Evolutionary conservation across 2,329 filamentous ascomycete genomes (phyloP).

Genomic region (Colletotrichum falcatum): DNA sequence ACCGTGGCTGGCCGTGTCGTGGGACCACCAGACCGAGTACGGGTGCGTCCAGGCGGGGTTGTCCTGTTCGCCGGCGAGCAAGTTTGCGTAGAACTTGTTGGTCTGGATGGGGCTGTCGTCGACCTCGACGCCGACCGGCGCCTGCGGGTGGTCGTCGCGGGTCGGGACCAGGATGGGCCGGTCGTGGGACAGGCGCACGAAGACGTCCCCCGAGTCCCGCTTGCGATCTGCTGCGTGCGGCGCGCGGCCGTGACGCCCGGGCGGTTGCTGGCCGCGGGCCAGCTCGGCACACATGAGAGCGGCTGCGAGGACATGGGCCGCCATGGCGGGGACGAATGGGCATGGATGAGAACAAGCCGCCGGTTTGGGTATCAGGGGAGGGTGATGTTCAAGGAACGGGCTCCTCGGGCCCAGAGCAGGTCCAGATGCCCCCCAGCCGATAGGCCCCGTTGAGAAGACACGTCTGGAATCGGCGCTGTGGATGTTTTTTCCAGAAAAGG

Average conservation of each 20-base stretch:
- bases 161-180: slow-evolving; percentile 19
- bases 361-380: too few species aligned
- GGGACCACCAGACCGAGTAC: slow-evolving; percentile 71
- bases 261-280: background rate
- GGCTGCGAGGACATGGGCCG: background rate
- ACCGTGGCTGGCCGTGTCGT: slow-evolving; percentile 58
- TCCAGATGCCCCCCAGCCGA: background rate
- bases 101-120: slow-evolving; percentile 63
- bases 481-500: background rate
- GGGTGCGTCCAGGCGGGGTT: slow-evolving; percentile 76
- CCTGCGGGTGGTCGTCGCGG: slow-evolving; percentile 30
- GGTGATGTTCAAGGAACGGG: background rate
- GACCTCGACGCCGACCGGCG: slow-evolving; percentile 18
- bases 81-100: slow-evolving; percentile 79
- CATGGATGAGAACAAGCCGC: too few species aligned
- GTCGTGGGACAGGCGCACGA: slow-evolving; percentile 21
- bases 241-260: background rate
- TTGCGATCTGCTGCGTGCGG: background rate
- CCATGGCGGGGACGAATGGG: background rate
- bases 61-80: slow-evolving; percentile 76
- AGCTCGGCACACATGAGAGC: background rate
- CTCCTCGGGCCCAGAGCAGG: too few species aligned
- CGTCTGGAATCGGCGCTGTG: too few species aligned
- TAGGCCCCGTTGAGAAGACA: too few species aligned
- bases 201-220: slow-evolving; percentile 9